Evolutionary conservation across 306 rosid genomes (phyloP), one percentile per base, ranked within the genome.

Genomic region (Mimosa bimucronata): DNA sequence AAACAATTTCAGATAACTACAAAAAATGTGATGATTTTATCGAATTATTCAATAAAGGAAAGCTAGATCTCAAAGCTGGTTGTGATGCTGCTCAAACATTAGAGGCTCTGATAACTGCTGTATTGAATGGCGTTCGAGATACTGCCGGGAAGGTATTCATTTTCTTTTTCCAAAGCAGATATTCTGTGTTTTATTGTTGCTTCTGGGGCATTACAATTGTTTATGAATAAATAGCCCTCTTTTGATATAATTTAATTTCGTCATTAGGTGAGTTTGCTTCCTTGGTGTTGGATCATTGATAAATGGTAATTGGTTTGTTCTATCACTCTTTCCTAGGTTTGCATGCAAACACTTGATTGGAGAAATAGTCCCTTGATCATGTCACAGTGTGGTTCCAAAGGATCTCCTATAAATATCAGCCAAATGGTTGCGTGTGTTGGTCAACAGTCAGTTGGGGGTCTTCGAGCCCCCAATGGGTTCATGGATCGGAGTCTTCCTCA

Each of bases 301-400:
- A 19, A 31, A 67, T 76, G 71, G 58, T 80, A 30, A 53, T 30
- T 45, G 28, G 12, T 81, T 55, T 61, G 41, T 72, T 31, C 73
- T 40, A 21, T 28, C 30, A 10, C 70, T 64, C 68, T 29, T 86
- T 80, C 64, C 77, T 84, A 94, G 97, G 85, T 91, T 81, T 94
- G 97, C 86, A 92, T 91, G 97, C 82, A 88, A 84, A 88, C 86
- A 7, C 83, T 94, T 42, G 97, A 90, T 86, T 92, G 97, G 98
- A 88, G 98, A 87, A 94, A 94, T 76, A 94, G 98, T 79, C 98
- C 98, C 29, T 82, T 94, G 94, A 94, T 94, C 81, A 94, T 94
- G 98, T 91, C 97, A 23, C 97, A 94, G 77, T 94, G 98, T 77
- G 98, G 98, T 73, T 94, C 98, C 83, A 94, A 94, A 85, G 98